Conservation (phyloP, 169 alveolate species). For the Plasmodium gaboni region DNA sequence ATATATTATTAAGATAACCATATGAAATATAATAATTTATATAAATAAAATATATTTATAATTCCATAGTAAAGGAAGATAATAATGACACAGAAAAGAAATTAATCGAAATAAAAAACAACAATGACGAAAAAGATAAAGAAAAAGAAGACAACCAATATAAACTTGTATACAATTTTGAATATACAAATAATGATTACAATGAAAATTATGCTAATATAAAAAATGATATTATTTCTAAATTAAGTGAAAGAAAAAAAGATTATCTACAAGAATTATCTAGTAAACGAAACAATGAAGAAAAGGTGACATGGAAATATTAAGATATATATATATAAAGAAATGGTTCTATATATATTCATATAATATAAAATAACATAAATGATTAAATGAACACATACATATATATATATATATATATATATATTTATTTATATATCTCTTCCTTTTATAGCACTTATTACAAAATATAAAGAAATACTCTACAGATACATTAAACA, state of each 20-base stretch:
- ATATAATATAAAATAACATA: background rate
- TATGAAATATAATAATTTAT: constrained; percentile 1
- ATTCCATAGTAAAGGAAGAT: background rate
- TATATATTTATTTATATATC: background rate
- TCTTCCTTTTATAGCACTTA: constrained; percentile 33
- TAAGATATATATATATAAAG: background rate
- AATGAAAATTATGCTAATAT: constrained; percentile 21
- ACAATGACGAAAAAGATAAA: background rate
- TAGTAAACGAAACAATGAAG: constrained; percentile 7
- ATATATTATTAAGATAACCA: background rate
- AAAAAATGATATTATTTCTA: constrained; percentile 13
- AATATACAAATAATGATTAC: constrained; percentile 35
- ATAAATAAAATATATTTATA: background rate
- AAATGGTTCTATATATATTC: background rate
- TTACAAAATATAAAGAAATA: constrained; percentile 52
- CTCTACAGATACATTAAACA: constrained; percentile 1
- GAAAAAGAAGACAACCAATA: background rate
- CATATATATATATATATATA: no score
- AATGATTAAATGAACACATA: no score
- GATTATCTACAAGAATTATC: constrained; percentile 23
- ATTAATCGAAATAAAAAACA: background rate
- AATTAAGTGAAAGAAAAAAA: constrained; percentile 31
- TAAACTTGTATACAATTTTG: constrained; percentile 9
- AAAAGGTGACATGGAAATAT: constrained; percentile 14
- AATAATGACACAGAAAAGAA: background rate